phyloP scores from a whole-genome alignment of 2,329 filamentous ascomycete genomes.

The Neophaeococcomyces aloes region DNA sequence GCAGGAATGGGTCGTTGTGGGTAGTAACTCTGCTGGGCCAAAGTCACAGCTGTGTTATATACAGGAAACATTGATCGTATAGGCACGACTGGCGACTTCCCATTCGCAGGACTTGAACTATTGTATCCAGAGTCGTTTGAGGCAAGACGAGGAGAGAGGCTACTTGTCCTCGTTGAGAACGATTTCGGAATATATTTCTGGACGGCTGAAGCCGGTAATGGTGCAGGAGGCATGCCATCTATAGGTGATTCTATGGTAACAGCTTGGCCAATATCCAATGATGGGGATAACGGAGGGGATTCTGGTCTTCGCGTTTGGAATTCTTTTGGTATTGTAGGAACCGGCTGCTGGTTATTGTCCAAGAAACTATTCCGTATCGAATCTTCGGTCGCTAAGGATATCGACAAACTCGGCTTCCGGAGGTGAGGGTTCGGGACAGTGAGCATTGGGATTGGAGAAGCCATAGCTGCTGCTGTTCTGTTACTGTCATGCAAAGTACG shows the following conservation, averaged over 20 bases:
- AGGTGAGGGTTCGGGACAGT: constrained; percentile 19
- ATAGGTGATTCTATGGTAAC: constrained; percentile 20
- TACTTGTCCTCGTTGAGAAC: neutral
- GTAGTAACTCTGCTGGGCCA: constrained; percentile 30
- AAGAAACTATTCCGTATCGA: constrained; percentile 1
- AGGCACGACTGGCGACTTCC: constrained; percentile 26
- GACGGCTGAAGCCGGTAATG: constrained; percentile 7
- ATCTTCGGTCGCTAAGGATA: neutral
- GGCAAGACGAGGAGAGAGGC: constrained; percentile 11
- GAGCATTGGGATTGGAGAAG: constrained; percentile 17
- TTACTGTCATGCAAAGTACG: constrained; percentile 1
- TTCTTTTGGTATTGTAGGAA: constrained; percentile 4
- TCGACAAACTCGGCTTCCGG: constrained; percentile 17
- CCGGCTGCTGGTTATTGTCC: neutral
- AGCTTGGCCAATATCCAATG: constrained; percentile 18
- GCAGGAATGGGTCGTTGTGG: constrained; percentile 21
- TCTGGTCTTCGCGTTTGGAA: neutral
- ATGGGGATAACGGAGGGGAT: constrained; percentile 4
- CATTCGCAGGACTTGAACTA: neutral
- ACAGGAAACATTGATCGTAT: constrained; percentile 39
- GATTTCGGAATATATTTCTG: constrained; percentile 15
- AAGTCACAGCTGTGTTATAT: constrained; percentile 31
- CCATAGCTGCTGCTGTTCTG: constrained; percentile 5
- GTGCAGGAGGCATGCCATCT: constrained; percentile 11
- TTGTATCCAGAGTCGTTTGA: constrained; percentile 13